Evolutionary conservation across 768 basidiomycete species (phyloP).

Genomic region (Lentinula sp.): DNA sequence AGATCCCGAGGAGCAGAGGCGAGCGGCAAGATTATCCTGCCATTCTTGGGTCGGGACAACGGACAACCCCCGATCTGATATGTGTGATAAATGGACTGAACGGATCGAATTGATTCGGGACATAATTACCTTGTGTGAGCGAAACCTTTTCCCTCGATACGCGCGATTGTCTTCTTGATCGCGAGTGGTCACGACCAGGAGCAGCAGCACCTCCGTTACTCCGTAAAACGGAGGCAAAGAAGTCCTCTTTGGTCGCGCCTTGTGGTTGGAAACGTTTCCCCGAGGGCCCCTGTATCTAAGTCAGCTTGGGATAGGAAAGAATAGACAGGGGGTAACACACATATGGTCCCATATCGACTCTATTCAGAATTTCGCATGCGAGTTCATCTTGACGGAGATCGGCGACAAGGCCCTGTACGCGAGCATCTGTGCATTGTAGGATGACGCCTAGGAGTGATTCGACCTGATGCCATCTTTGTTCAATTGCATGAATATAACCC

Average conservation of each 20-base stretch:
- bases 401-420: conserved; percentile 55
- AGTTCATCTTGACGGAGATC: conserved; percentile 69
- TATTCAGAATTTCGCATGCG: conserved; percentile 67
- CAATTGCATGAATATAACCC: conserved; percentile 91
- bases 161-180: conserved; percentile 67
- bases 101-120: background rate
- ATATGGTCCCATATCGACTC: conserved; percentile 79
- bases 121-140: conserved; percentile 46
- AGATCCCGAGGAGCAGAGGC: conserved; percentile 29
- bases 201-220: conserved; percentile 39
- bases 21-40: conserved; percentile 67
- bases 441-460: conserved; percentile 85
- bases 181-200: conserved; percentile 43
- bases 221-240: conserved; percentile 67
- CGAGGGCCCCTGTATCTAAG: conserved; percentile 50
- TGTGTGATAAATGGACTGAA: background rate
- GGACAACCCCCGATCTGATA: conserved; percentile 49
- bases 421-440: conserved; percentile 62
- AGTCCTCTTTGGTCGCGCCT: conserved; percentile 69
- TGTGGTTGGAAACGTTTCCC: conserved; percentile 57
- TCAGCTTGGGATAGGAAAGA: conserved; percentile 6
- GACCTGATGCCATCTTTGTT: conserved; percentile 87
- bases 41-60: conserved; percentile 69
- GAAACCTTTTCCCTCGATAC: conserved; percentile 79
- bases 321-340: conserved; percentile 30